Percentiles rank a stretch among this genome's conserved stretches.
These are phyloP conservation scores for Nakazawaea holstii DNA, from an alignment of 805 yeast species.

Conservation along the genomic window DNA sequence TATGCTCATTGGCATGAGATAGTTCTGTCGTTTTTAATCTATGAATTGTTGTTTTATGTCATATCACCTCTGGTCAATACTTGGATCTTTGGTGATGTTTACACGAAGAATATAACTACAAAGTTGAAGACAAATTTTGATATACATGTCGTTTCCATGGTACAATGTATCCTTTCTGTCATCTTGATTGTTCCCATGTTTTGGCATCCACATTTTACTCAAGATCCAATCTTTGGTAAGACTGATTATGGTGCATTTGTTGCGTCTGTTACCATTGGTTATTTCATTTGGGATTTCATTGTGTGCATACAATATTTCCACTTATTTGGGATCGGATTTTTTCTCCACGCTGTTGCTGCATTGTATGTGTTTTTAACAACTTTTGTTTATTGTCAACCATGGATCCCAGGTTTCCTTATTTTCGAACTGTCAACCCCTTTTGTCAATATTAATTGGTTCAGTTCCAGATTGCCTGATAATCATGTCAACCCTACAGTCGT, in stretches of 20 bases:
- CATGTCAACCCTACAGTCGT: constrained; percentile 49
- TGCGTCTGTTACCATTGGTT: constrained; percentile 70
- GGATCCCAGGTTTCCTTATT: constrained; percentile 75
- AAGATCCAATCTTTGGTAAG: constrained; percentile 58
- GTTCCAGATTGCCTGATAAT: constrained; percentile 68
- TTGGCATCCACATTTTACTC: constrained; percentile 41
- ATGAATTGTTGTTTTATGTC: constrained; percentile 43
- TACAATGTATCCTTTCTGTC: constrained; percentile 71
- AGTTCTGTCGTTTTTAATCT: constrained; percentile 51
- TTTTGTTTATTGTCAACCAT: constrained; percentile 64
- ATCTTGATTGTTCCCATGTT: constrained; percentile 58
- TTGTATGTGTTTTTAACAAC: constrained; percentile 63
- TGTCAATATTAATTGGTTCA: constrained; percentile 91
- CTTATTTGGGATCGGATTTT: constrained; percentile 76
- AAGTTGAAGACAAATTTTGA: constrained; percentile 71
- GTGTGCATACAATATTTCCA: constrained; percentile 61
- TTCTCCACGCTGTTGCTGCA: constrained; percentile 82
- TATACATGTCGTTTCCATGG: constrained; percentile 84
- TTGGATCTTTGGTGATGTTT: constrained; percentile 44
- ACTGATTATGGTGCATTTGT: constrained; percentile 76
- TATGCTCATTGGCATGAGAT: constrained; percentile 75
- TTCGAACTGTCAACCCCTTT: constrained; percentile 93
- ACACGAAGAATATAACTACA: constrained; percentile 36
- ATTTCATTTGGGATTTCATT: constrained; percentile 84
- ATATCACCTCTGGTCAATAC: constrained; percentile 49